Evolutionary conservation across 495 filamentous ascomycete genomes (phyloP).

Genomic region (Cairneyella variabilis): DNA sequence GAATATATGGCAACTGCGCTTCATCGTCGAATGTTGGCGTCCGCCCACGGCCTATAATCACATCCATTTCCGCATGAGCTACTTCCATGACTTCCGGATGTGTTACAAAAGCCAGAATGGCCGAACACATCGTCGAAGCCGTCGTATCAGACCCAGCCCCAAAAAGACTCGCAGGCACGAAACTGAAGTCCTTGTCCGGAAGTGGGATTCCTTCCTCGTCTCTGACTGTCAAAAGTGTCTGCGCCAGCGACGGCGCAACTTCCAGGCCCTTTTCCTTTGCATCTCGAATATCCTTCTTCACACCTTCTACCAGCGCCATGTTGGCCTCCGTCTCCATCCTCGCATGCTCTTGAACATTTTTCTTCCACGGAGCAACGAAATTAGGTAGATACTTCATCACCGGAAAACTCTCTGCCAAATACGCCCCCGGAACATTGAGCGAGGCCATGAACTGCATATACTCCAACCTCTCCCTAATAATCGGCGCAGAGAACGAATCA

Average conservation of each 20-base stretch:
- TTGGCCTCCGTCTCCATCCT: slow-evolving; percentile 47
- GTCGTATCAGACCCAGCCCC: slow-evolving; percentile 65
- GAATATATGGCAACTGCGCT: slow-evolving; percentile 40
- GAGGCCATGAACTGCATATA: slow-evolving; percentile 55
- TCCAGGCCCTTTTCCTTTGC: slow-evolving; percentile 34
- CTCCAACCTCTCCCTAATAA: slow-evolving; percentile 48
- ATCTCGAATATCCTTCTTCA: slow-evolving; percentile 38
- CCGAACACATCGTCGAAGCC: slow-evolving; percentile 40
- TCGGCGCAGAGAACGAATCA: slow-evolving; percentile 46
- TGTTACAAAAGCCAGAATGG: slow-evolving; percentile 42
- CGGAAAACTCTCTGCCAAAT: slow-evolving; percentile 54
- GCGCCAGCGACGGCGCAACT: slow-evolving; percentile 45
- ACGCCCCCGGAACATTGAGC: slow-evolving; percentile 59
- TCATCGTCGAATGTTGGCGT: slow-evolving; percentile 44
- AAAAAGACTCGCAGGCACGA: slow-evolving; percentile 55
- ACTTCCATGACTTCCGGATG: slow-evolving; percentile 39
- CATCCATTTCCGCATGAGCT: slow-evolving; percentile 45
- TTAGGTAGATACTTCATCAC: slow-evolving; percentile 48
- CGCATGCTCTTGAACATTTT: slow-evolving; percentile 47
- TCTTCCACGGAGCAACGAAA: slow-evolving; percentile 54
- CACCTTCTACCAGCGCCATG: slow-evolving; percentile 45
- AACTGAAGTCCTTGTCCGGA: slow-evolving; percentile 52
- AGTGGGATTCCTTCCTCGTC: slow-evolving; percentile 41
- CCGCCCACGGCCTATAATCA: slow-evolving; percentile 37
- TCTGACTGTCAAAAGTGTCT: slow-evolving; percentile 44